These are phyloP conservation scores for Penicillium glabrum DNA, from an alignment of 2,329 filamentous ascomycete species.

Conservation along the genomic window DNA sequence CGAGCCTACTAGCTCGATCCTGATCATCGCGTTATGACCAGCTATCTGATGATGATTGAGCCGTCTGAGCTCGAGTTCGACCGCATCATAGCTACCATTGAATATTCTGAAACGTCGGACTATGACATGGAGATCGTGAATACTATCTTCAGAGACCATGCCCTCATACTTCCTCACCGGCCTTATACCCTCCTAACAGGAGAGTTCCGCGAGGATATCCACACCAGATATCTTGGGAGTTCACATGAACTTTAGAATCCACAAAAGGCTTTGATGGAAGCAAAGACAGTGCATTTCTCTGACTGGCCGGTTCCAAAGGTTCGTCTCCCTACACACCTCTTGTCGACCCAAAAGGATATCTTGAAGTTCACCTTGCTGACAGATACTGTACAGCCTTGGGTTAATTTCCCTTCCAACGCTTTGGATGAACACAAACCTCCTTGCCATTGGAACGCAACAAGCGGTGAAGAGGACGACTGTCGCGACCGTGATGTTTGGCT, in stretches of 20 bases:
- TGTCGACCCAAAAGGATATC: neutral
- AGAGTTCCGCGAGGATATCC: conserved; percentile 55
- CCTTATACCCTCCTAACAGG: conserved; percentile 58
- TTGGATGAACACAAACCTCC: neutral
- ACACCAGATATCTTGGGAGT: conserved; percentile 51
- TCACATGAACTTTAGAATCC: conserved; percentile 56
- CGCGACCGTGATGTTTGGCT: neutral
- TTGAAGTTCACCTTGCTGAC: neutral
- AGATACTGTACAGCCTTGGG: neutral
- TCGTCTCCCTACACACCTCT: conserved; percentile 16
- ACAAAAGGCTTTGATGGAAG: conserved; percentile 51
- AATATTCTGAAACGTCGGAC: conserved; percentile 30
- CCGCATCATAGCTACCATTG: conserved; percentile 36
- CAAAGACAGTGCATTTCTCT: conserved; percentile 65
- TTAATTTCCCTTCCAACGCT: neutral
- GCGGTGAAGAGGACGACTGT: neutral
- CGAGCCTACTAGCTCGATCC: conserved; percentile 66
- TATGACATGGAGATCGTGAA: conserved; percentile 68
- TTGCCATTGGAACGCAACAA: neutral
- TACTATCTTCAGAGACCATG: conserved; percentile 55
- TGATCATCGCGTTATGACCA: conserved; percentile 52
- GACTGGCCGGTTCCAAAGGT: conserved; percentile 67
- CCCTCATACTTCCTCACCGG: conserved; percentile 60
- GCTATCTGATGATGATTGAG: conserved; percentile 58
- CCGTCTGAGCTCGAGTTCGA: conserved; percentile 53